Base-by-base conservation (phyloP, 2,329 filamentous ascomycete species). In the Cadophora gregata region DNA sequence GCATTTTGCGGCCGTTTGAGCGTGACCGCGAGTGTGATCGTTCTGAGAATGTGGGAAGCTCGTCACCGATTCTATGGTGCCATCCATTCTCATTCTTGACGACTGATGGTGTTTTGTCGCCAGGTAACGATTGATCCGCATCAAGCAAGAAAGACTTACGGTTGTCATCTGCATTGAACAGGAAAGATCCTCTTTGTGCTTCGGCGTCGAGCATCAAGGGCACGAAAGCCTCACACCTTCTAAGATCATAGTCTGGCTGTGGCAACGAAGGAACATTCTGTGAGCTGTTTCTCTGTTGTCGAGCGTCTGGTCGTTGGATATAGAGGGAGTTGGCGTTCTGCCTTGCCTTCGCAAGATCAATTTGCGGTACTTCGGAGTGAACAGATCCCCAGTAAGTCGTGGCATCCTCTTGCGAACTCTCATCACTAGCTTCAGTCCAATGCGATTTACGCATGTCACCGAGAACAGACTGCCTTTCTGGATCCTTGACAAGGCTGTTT, bases 31-130 rank as follows among this genome's bases (percentile, higher is more conserved):
- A 77, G 21, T 56, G 33, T 72, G 80, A 81, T 66, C 86, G 81
- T 42, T 81, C 80, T 1, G 88, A 88, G 72, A 90, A 90, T 1
- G 84, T 83, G 25, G 85, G 85, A 63, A 84, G 84, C 25, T 84
- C 79, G 53, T 89, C 85, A 27, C 88, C 88, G 58, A 89, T 78
- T 2, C 87, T 84, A 42, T 80, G 81, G 74, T 89, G 85, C 82
- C 86, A 89, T 47, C 68, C 64, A 29, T 69, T 63, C 24, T 50
- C 59, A 12, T 25, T 60, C 48, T 63, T 63, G 24, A 63, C 48
- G n/a, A 55, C 55, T 0, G 63, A 64, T 16, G 66, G 51, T 12
- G 51, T 65, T 47, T 75, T 73, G 36, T 68, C 66, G 4, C 60
- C 67, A 61, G 68, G 55, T 16, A 69, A 56, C 4, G 65, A 45